Conservation (phyloP, 2,329 filamentous ascomycete species). For the Macrophomina pseudophaseolina region DNA sequence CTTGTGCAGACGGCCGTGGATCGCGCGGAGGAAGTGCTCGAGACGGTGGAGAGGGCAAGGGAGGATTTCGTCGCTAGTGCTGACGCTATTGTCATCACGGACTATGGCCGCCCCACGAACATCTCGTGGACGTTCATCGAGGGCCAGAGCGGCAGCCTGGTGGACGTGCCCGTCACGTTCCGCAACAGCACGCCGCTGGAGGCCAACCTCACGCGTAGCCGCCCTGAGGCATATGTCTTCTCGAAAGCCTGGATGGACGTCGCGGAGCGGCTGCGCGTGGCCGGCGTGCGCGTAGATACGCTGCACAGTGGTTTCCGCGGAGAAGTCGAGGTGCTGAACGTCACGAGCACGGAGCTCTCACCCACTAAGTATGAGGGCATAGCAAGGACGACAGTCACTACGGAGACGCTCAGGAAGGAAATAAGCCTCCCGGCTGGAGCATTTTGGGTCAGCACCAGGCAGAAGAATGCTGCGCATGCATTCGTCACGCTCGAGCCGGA, state of each 20-base stretch:
- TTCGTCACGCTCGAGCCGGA: slow-evolving; percentile 36
- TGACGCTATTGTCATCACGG: slow-evolving; percentile 32
- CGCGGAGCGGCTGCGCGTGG: slow-evolving; percentile 31
- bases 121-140: slow-evolving; percentile 30
- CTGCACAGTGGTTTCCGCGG: slow-evolving; percentile 31
- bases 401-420: slow-evolving; percentile 27
- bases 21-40: slow-evolving; percentile 34
- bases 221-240: slow-evolving; percentile 35
- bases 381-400: slow-evolving; percentile 33
- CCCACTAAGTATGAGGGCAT: slow-evolving; percentile 33
- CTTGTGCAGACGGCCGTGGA: slow-evolving; percentile 42
- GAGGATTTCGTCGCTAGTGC: slow-evolving; percentile 30
- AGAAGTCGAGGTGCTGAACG: slow-evolving; percentile 33
- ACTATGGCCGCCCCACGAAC: slow-evolving; percentile 30
- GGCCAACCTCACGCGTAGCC: slow-evolving; percentile 31
- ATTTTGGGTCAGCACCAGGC: slow-evolving; percentile 33
- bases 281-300: slow-evolving; percentile 33
- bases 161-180: slow-evolving; percentile 28
- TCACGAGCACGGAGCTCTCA: slow-evolving; percentile 30
- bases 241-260: slow-evolving; percentile 34
- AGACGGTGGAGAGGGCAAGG: slow-evolving; percentile 36
- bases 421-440: slow-evolving; percentile 32
- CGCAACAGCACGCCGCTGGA: slow-evolving; percentile 30
- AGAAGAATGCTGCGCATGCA: slow-evolving; percentile 36
- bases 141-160: slow-evolving; percentile 26